Percentiles rank a stretch among this genome's conserved stretches.
Conservation (phyloP, 2,329 filamentous ascomycete genomes). For the Nemania diffusa region DNA sequence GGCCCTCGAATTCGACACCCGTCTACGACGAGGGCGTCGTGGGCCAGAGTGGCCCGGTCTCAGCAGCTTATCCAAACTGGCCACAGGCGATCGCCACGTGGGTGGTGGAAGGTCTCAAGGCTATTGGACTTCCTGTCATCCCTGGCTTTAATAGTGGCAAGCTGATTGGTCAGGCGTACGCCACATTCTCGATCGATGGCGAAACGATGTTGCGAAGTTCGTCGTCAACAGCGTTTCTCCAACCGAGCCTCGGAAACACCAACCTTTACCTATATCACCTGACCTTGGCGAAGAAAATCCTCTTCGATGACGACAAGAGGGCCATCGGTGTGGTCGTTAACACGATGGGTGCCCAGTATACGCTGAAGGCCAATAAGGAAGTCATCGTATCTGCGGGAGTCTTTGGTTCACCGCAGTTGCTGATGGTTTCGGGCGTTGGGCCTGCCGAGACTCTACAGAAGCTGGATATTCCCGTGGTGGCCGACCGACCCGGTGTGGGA, state of each 20-base stretch:
- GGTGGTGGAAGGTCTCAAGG: slow-evolving; percentile 52
- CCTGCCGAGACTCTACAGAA: slow-evolving; percentile 45
- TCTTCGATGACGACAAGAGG: slow-evolving; percentile 35
- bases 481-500: slow-evolving; percentile 69
- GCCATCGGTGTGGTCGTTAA: slow-evolving; percentile 36
- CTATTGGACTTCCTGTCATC: slow-evolving; percentile 52
- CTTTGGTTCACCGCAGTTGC: slow-evolving; percentile 69
- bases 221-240: slow-evolving; percentile 35
- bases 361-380: slow-evolving; percentile 33
- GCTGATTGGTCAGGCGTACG: slow-evolving; percentile 44
- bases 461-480: slow-evolving; percentile 61
- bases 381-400: slow-evolving; percentile 71
- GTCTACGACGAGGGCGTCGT: slow-evolving; percentile 48
- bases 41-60: slow-evolving; percentile 51
- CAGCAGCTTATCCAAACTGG: slow-evolving; percentile 56
- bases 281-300: slow-evolving; percentile 37
- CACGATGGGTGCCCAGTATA: slow-evolving; percentile 30
- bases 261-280: slow-evolving; percentile 35
- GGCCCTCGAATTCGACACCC: slow-evolving; percentile 45
- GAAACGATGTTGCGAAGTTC: slow-evolving; percentile 35
- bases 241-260: slow-evolving; percentile 30
- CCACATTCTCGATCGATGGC: slow-evolving; percentile 37
- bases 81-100: slow-evolving; percentile 54
- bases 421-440: slow-evolving; percentile 55
- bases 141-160: slow-evolving; percentile 55